These are phyloP conservation scores for Buddleja alternifolia DNA, from an alignment of 257 asterid genomes.

Conservation along the genomic window DNA sequence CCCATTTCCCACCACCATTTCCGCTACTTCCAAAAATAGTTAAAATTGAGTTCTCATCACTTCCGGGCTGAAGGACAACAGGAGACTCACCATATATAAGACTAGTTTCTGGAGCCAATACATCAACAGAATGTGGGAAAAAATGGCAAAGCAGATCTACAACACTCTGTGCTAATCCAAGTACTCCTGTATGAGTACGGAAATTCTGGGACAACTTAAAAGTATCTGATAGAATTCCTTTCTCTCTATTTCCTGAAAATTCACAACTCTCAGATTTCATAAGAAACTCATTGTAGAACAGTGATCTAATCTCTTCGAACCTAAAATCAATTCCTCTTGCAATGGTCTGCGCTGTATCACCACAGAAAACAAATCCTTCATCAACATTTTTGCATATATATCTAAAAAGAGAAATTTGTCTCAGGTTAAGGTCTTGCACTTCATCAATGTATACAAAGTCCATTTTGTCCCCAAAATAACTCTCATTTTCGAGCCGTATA, in stretches of 20 bases:
- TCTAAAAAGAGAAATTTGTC: slow-evolving; percentile 60
- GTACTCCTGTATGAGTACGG: slow-evolving; percentile 71
- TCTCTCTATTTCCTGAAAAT: slow-evolving; percentile 37
- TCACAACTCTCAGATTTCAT: slow-evolving; percentile 33
- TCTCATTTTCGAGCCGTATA: slow-evolving; percentile 40
- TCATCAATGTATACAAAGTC: slow-evolving; percentile 78
- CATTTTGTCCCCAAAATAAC: slow-evolving; percentile 55
- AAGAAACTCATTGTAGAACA: slow-evolving; percentile 59
- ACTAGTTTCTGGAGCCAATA: slow-evolving; percentile 60
- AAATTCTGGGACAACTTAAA: slow-evolving; percentile 62
- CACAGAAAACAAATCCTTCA: slow-evolving; percentile 66
- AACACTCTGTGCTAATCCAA: slow-evolving; percentile 67
- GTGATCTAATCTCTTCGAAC: slow-evolving; percentile 64
- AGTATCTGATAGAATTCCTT: slow-evolving; percentile 48
- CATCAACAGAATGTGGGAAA: slow-evolving; percentile 60
- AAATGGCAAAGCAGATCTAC: slow-evolving; percentile 53
- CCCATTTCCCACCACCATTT: slow-evolving; percentile 41
- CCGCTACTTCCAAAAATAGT: slow-evolving; percentile 55
- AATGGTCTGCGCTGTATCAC: slow-evolving; percentile 76
- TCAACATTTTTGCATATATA: slow-evolving; percentile 59
- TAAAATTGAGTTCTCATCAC: slow-evolving; percentile 52
- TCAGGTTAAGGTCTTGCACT: slow-evolving; percentile 71
- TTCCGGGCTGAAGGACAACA: slow-evolving; percentile 53
- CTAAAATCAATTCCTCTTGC: slow-evolving; percentile 70
- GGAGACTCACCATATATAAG: slow-evolving; percentile 70